Base-by-base conservation (phyloP, 805 yeast genomes). In the Starmera amethionina region DNA sequence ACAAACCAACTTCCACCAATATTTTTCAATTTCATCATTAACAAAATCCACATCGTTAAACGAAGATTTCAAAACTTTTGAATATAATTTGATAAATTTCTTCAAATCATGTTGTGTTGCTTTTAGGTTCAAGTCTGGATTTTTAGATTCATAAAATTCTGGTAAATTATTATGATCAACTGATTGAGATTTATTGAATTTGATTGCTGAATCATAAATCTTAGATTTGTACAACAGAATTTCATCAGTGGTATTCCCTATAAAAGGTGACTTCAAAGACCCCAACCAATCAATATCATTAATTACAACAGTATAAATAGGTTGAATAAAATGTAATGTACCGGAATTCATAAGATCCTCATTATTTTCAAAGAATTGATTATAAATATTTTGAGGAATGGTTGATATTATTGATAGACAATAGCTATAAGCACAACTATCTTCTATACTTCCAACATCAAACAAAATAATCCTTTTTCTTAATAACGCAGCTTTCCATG, bases 161-260 rank as follows among this genome's bases (percentile, higher is more conserved):
- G 63, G 59, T 13, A 44, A 16, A 3, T 25, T 40, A 4, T 38
- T n/a, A 19, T 32, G 25, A 4, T 38, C 30, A 13, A 14, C 18
- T 18, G 25, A 30, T 15, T 27, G 38, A 10, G 39, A 40, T 8
- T 36, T 36, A 15, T 42, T 43, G 27, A 56, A 32, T 14, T 51
- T 53, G 10, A 71, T 52, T 1, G 67, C 52, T 32, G 62, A 50
- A 50, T 81, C 86, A 51, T 72, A 80, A 4, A 77, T 47, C 10
- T 64, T 60, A 13, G 52, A 51, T 46, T 78, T 80, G 44, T 70
- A 75, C 49, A 78, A 61, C 29, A 82, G 58, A 19, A 83, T 73
- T 35, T 74, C 79, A 51, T 83, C 94, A 18, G 80, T 72, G 2
- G 90, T 79, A 7, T 75, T 65, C 3, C 80, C 88, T 32, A 80